These are phyloP conservation scores for Psilocybe subaeruginosa DNA, from an alignment of 768 basidiomycete species.

Conservation along the genomic window DNA sequence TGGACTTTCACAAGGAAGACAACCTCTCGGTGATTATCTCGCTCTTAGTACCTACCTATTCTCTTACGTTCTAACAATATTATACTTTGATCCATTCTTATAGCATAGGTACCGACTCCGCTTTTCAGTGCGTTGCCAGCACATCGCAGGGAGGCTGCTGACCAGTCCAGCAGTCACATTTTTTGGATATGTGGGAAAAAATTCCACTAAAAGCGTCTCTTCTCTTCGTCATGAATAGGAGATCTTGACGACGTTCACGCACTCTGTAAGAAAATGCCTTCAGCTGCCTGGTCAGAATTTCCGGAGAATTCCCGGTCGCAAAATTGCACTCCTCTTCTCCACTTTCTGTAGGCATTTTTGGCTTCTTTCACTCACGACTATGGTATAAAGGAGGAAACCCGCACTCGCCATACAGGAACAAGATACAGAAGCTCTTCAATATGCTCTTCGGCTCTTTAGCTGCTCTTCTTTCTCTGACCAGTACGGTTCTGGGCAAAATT, in stretches of 20 bases:
- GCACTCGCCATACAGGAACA: neutral
- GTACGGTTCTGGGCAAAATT: slow-evolving; percentile 33
- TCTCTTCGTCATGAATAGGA: neutral
- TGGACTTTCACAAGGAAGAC: too few relatives aligned
- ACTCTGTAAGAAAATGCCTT: neutral
- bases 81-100: neutral
- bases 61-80: slow-evolving; percentile 6
- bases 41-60: neutral
- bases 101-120: neutral
- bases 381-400: slow-evolving; percentile 4
- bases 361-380: slow-evolving; percentile 11
- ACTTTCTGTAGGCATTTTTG: slow-evolving; percentile 4
- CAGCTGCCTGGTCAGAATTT: neutral
- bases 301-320: slow-evolving; percentile 8
- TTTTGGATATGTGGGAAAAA: slow-evolving; percentile 9
- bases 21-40: neutral
- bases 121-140: slow-evolving; percentile 12
- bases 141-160: slow-evolving; percentile 15
- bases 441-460: slow-evolving; percentile 18
- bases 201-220: neutral
- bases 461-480: slow-evolving; percentile 15
- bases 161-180: slow-evolving; percentile 1
- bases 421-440: neutral
- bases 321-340: neutral
- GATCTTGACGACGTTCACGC: neutral